Conservation (phyloP, 306 rosid genomes). For the Vigna radiata region DNA sequence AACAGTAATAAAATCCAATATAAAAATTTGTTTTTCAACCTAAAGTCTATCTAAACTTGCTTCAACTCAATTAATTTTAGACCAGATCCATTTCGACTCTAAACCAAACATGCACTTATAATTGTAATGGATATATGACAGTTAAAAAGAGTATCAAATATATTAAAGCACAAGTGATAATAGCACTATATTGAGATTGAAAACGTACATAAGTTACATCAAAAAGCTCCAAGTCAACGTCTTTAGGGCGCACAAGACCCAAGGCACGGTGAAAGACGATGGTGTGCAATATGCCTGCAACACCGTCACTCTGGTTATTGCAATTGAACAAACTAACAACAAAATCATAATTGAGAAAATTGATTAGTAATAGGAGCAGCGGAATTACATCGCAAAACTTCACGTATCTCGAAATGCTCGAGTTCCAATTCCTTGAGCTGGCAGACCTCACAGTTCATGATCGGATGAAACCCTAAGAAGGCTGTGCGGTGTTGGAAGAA, state of each 20-base stretch:
- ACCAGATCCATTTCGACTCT: not conserved
- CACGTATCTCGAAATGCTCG: slow-evolving; percentile 90
- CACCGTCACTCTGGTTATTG: not conserved
- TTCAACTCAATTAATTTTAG: not conserved
- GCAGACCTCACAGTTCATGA: slow-evolving; percentile 95
- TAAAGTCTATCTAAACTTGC: not conserved
- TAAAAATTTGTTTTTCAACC: not conserved
- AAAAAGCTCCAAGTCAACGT: slow-evolving; percentile 86
- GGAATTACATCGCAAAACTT: slow-evolving; percentile 85
- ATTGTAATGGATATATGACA: not conserved
- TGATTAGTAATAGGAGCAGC: not conserved
- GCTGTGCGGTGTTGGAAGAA: slow-evolving; percentile 12
- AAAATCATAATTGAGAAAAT: not conserved
- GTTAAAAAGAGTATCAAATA: not conserved
- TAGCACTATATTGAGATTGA: slow-evolving; percentile 9
- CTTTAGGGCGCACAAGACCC: slow-evolving; percentile 98
- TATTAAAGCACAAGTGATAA: not conserved
- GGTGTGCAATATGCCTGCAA: slow-evolving; percentile 92
- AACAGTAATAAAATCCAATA: not conserved
- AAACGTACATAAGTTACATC: slow-evolving; percentile 88
- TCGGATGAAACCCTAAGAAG: slow-evolving; percentile 48
- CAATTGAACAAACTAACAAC: not conserved
- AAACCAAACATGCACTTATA: not conserved
- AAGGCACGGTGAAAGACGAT: slow-evolving; percentile 93
- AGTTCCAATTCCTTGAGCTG: slow-evolving; percentile 95